Evolutionary conservation across 257 asterid genomes (phyloP).

Genomic region (Gentiana straminea): DNA sequence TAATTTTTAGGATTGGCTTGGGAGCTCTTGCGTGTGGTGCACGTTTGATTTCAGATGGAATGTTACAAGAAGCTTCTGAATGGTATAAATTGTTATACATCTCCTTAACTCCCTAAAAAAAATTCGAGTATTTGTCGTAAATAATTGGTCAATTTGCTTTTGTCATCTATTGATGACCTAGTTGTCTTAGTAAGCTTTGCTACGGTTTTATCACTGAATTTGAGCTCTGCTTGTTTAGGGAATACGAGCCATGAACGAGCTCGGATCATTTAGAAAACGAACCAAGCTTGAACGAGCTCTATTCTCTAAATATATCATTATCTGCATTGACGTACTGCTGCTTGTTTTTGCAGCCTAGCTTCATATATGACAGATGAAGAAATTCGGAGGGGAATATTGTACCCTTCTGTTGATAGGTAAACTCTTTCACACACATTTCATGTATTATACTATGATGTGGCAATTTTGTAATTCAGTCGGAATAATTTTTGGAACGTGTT

Average conservation of each 20-base stretch:
- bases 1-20: conserved; percentile 61
- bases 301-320: neutral
- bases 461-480: no score
- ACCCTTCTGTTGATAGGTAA: conserved; percentile 83
- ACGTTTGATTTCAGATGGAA: conserved; percentile 74
- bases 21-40: conserved; percentile 97
- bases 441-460: neutral
- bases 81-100: conserved; percentile 39
- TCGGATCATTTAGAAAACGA: neutral
- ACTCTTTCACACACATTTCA: neutral
- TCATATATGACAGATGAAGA: conserved; percentile 84
- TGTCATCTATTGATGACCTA: no score
- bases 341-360: conserved; percentile 69
- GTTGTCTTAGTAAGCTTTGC: no score
- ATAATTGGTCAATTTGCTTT: no score
- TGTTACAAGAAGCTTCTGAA: conserved; percentile 93
- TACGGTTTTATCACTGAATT: no score
- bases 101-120: neutral
- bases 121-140: no score
- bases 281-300: no score
- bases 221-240: no score
- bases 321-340: conserved; percentile 7
- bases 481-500: no score
- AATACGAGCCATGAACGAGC: no score
- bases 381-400: conserved; percentile 59